Evolutionary conservation across 129 eudicot species (phyloP), one percentile per base, ranked within the genome.

Genomic region (Ambrosia trifida): DNA sequence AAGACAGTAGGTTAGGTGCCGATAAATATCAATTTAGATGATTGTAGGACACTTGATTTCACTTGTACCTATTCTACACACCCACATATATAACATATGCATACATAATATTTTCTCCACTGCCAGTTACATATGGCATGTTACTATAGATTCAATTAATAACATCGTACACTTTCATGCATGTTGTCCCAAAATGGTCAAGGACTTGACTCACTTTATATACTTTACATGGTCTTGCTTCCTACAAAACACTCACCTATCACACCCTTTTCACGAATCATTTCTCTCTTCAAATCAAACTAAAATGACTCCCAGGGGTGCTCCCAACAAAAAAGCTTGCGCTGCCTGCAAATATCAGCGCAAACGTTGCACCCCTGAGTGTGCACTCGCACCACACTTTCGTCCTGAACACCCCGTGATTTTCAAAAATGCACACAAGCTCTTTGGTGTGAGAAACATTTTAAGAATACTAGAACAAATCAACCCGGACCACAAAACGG

Each of bases 331-430:
- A 38, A 87, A 85, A 72, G 95, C 96, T 0, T 93, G 98, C 47
- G 98, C 95, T 19, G 98, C 98, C 5, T 93, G 98, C 87, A 89
- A 87, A 63, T 82, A 85, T 67, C 95, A 87, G 52, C 83, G 95
- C 63, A 78, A 93, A 68, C 79, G 88, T 69, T 93, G 96, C 95
- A 80, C 81, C 14, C 73, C 91, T 7, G 84, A 87, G 24, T 89
- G 96, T 20, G 78, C 69, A 14, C 83, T 93, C 3, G 95, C 92
- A 5, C 95, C 98, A 7, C 87, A 83, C 69, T 93, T 93, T 68
- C 95, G 95, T 0, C 87, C 95, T 5, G 92, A 93, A 64, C 81
- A 93, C 40, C 92, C 98, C 9, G 45, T 70, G 20, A 60, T 61
- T 76, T 93, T 93, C 70, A 84, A n/a, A 5, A 89, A 84, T 56